Conservation (phyloP, 805 yeast genomes). For the Candida ipomoeae region DNA sequence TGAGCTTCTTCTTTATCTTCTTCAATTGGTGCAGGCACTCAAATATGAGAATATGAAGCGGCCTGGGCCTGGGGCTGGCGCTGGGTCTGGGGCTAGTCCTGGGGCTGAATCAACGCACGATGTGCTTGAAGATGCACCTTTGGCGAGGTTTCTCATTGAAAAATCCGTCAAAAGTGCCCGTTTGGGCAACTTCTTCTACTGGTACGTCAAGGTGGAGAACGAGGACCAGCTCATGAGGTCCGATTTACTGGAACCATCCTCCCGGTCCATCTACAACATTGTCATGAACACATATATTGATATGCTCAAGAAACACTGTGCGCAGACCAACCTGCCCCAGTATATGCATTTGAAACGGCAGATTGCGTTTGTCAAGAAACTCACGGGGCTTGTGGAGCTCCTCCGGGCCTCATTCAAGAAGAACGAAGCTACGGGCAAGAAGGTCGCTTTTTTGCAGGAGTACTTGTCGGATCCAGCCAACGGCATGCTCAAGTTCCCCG, state of each 20-base stretch:
- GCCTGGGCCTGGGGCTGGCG: not conserved
- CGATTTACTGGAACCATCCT: not conserved
- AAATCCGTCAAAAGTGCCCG: conserved; percentile 61
- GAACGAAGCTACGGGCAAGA: conserved; percentile 75
- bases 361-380: conserved; percentile 59
- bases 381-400: conserved; percentile 61
- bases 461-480: conserved; percentile 46
- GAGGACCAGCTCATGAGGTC: conserved; percentile 49
- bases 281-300: conserved; percentile 42
- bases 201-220: conserved; percentile 88
- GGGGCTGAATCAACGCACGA: not conserved
- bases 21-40: conserved; percentile 89
- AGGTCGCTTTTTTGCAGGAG: conserved; percentile 64
- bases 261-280: conserved; percentile 26
- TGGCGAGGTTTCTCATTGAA: conserved; percentile 70
- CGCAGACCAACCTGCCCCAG: conserved; percentile 26
- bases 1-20: conserved; percentile 73
- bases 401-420: conserved; percentile 49
- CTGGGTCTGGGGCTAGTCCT: no score
- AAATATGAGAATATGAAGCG: conserved; percentile 58
- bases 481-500: conserved; percentile 40
- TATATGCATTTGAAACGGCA: conserved; percentile 51
- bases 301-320: conserved; percentile 27
- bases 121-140: conserved; percentile 46
- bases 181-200: conserved; percentile 80